phyloP scores from a whole-genome alignment of 495 filamentous ascomycete species.

The Aspergillus nanangensis region DNA sequence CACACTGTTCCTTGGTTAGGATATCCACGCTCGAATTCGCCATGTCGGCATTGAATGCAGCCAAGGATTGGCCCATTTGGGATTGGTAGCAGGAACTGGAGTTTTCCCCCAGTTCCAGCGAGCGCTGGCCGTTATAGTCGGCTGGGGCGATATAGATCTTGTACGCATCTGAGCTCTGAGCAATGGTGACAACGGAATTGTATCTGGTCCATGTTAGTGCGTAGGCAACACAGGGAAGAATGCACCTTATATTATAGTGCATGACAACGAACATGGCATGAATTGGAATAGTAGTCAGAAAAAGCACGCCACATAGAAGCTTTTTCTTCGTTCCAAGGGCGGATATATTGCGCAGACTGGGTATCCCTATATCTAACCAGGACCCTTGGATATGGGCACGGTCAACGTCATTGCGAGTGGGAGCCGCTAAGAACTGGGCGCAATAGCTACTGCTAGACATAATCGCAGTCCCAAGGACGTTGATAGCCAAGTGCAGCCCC shows the following conservation, averaged over 20 bases:
- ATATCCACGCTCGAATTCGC: neutral
- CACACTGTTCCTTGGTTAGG: neutral
- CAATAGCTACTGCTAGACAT: slow-evolving; percentile 31
- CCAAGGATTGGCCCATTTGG: neutral
- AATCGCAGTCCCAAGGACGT: slow-evolving; percentile 29
- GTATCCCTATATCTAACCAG: slow-evolving; percentile 54
- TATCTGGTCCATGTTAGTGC: neutral
- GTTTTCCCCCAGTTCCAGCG: neutral
- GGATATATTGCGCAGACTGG: slow-evolving; percentile 43
- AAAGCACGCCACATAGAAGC: slow-evolving; percentile 19
- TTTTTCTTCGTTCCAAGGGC: slow-evolving; percentile 32
- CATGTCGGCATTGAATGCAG: neutral
- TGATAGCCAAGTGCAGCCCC: slow-evolving; percentile 28
- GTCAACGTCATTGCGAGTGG: slow-evolving; percentile 47
- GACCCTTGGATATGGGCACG: slow-evolving; percentile 36
- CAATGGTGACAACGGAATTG: neutral
- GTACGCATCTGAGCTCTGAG: neutral
- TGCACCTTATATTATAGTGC: neutral
- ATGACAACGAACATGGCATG: neutral
- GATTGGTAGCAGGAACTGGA: neutral
- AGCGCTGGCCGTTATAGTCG: neutral
- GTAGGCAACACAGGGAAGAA: neutral
- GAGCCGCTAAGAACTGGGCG: slow-evolving; percentile 48
- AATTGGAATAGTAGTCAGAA: neutral
- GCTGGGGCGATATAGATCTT: neutral